phyloP scores from a whole-genome alignment of 306 rosid genomes.

The Prunus padus region DNA sequence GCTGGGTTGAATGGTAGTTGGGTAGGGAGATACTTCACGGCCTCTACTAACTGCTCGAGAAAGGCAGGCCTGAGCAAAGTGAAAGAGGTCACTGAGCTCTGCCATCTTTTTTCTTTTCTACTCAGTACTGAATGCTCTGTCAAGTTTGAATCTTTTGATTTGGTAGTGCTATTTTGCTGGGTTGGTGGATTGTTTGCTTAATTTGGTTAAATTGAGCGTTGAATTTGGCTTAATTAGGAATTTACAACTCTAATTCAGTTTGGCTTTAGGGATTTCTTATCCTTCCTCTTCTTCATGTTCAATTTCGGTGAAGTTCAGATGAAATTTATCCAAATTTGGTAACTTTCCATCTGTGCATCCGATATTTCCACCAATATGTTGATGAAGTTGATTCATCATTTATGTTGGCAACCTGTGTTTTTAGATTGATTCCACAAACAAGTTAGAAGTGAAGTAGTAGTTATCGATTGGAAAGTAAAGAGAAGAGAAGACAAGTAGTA shows the following conservation, averaged over 20 bases:
- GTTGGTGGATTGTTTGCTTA: neutral
- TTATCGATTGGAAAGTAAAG: too few relatives aligned
- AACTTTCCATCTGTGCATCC: neutral
- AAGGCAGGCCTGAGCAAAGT: too few relatives aligned
- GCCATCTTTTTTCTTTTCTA: neutral
- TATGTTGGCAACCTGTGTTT: too few relatives aligned
- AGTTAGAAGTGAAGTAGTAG: too few relatives aligned
- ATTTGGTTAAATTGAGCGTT: neutral
- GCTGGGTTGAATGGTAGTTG: neutral
- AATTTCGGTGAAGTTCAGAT: neutral
- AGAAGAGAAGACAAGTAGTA: too few relatives aligned
- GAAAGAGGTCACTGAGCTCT: neutral
- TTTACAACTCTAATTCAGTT: neutral
- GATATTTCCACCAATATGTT: neutral
- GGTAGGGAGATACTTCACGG: neutral
- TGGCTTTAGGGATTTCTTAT: neutral
- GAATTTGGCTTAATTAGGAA: neutral
- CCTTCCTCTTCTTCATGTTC: neutral
- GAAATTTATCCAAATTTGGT: neutral
- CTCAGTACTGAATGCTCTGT: neutral
- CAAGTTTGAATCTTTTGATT: neutral
- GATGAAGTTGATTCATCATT: too few relatives aligned
- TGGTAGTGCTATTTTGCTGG: neutral
- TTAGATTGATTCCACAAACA: too few relatives aligned
- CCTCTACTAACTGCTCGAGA: neutral